A percentile compares a stretch with the other conserved stretches of the same genome.
These are phyloP conservation scores for Tillandsia fasciculata DNA, from an alignment of 176 grass and related monocot genomes.

Conservation along the genomic window DNA sequence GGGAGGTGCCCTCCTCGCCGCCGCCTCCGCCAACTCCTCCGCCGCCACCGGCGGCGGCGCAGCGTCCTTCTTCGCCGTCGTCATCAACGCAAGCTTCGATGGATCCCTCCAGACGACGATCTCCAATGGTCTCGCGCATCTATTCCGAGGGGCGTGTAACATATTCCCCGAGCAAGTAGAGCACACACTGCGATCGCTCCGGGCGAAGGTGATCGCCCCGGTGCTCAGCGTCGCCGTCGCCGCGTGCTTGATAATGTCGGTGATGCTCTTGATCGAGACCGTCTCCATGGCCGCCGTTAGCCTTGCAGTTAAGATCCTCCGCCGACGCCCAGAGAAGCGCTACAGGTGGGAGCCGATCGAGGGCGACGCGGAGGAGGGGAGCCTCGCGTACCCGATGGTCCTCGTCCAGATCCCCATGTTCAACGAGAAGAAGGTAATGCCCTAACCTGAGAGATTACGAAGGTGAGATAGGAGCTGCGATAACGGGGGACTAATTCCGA, in stretches of 20 bases:
- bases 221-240: slow-evolving; percentile 33
- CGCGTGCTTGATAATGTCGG: slow-evolving; percentile 50
- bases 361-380: slow-evolving; percentile 25
- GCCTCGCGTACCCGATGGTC: slow-evolving; percentile 61
- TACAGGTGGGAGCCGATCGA: slow-evolving; percentile 38
- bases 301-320: slow-evolving; percentile 34
- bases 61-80: not conserved
- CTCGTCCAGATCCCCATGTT: slow-evolving; percentile 99
- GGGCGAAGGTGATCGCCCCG: slow-evolving; percentile 48
- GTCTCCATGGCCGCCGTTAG: slow-evolving; percentile 52
- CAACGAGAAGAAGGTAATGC: slow-evolving; percentile 76
- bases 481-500: not conserved
- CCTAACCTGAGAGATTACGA: not conserved
- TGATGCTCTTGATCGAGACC: slow-evolving; percentile 64
- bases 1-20: not conserved
- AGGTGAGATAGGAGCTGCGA: not conserved
- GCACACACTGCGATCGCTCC: slow-evolving; percentile 31
- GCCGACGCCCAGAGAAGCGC: slow-evolving; percentile 29
- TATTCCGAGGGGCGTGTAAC: not conserved
- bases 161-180: not conserved
- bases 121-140: not conserved
- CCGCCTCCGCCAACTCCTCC: too few relatives aligned
- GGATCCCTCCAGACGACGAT: not conserved
- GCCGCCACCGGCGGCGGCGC: too few relatives aligned
- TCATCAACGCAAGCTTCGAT: not conserved